Base-by-base conservation (phyloP, 805 yeast species). In the Allodekkera sacchari region DNA sequence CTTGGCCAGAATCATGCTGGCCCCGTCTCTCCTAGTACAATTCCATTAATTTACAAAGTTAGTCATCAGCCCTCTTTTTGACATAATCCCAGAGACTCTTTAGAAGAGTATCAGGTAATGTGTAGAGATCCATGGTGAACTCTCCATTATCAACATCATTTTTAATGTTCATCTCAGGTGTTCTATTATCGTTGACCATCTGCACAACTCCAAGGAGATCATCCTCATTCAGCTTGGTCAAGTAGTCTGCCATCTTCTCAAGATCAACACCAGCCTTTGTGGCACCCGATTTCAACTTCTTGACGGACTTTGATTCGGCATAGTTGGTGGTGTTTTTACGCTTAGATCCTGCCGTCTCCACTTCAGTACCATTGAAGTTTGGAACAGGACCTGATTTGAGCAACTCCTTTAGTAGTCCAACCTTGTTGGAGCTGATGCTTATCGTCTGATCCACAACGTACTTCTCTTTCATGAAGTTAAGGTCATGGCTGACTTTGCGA, bases 71-170 rank as follows among this genome's bases (percentile, higher is more conserved):
- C 34, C 83, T 78, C 59, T 80, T 83, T 59, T 78, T 78, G 25
- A 89, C 95, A 55, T 82, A 88, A 43, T 89, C 97, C 94, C 94
- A 87, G 58, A 89, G 68, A 66, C 94, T 83, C 64, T 83, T 85
- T 53, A 92, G 70, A 53, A 92, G 64, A 25, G 82, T 75, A 53
- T 89, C 96, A 14, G 97, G 97, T 44, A 89, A 66, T 18, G 96
- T 88, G 58, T 76, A 88, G 45, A 89, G 70, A 61, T 89, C 98
- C 83, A 89, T 84, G 33, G 94, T 85, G 57, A 92, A 89, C 63
- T 92, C 97, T 32, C 98, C 98, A 48, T 84, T 89, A 40, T 89
- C 97, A 31, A 84, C 87, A 50, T 89, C 95, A 56, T 92, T 89
- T 54, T 88, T 88, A 47, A 89, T 81, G 59, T 82, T 87, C 95